Conservation (phyloP, 768 basidiomycete genomes). For the Tylopilus balloui region DNA sequence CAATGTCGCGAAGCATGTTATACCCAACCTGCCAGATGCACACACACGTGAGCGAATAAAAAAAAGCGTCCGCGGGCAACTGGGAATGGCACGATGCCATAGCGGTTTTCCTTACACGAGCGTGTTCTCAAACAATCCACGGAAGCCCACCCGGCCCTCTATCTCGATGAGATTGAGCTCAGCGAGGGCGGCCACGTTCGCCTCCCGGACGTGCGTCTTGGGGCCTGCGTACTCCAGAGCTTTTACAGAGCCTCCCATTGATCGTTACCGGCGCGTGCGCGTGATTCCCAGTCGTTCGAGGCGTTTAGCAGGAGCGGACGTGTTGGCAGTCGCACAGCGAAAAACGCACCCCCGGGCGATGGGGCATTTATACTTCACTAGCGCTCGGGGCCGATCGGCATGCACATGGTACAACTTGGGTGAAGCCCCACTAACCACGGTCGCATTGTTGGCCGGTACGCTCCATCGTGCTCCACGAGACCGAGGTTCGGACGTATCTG, state of each 20-base stretch:
- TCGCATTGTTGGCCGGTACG: not conserved
- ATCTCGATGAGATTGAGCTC: constrained; percentile 11
- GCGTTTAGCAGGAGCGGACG: constrained; percentile 14
- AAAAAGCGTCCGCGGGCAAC: not conserved
- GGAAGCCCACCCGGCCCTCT: constrained; percentile 24
- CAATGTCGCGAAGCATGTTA: constrained; percentile 31
- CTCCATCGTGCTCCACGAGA: too few species aligned
- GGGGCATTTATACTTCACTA: constrained; percentile 16
- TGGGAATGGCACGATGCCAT: not conserved
- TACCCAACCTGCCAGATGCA: constrained; percentile 20
- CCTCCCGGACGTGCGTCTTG: not conserved
- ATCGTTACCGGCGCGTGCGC: not conserved
- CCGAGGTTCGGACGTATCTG: too few species aligned
- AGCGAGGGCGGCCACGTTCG: not conserved
- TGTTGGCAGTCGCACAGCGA: constrained; percentile 5
- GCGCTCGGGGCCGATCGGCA: not conserved
- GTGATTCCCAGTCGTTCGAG: constrained; percentile 8
- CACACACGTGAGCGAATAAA: not conserved
- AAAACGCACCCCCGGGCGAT: not conserved
- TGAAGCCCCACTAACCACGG: not conserved
- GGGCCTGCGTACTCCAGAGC: not conserved
- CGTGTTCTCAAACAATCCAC: constrained; percentile 27
- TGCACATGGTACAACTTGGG: not conserved
- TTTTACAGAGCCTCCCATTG: constrained; percentile 7
- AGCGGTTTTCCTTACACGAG: constrained; percentile 23